Base-by-base conservation (phyloP, 164 flowering plant genomes). In the Berberis thunbergii region DNA sequence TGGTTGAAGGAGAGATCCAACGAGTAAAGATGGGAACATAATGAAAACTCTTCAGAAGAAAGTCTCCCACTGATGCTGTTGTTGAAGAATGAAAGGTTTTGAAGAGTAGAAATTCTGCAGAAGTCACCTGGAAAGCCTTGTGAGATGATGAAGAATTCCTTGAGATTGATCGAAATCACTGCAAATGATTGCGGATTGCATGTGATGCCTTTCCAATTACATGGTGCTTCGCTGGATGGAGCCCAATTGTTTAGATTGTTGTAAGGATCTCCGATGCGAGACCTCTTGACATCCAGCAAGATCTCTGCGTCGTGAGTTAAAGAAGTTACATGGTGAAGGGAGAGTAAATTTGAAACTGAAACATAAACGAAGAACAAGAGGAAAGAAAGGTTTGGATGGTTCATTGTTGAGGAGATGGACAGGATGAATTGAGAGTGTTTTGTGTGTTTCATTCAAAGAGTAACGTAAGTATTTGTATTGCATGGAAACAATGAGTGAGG, bases 141-240 rank as follows among this genome's bases (percentile, higher is more conserved):
- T 49, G 74, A 40, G 13, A 86, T 4, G 2, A n/a, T 60, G 1
- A 26, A 26, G 26, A 79, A 58, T 7, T 71, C 68, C 49, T 77
- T 1, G 3, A 83, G 71, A 64, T 82, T 69, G 45, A 88, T 69
- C 4, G 83, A 62, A 6, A 61, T 57, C 2, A 88, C 74, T 2
- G 68, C 53, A 1, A 6, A 38, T 0, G 65, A 69, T 1, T 0
- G 26, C 7, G 72, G 7, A 11, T 77, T 77, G 59, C 97, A 90
- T 1, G 70, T 6, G 55, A 90, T 64, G 62, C 97, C 97, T 2
- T 84, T 74, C 97, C 97, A 90, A 50, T 71, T 69, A 65, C 97
- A 90, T 1, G 82, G 86, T 11, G 69, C 41, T 7, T 62, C 7
- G n/a, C 4, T 1, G 0, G 46, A n/a, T 3, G 42, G 41, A 10